Conservation (phyloP, 2,329 filamentous ascomycete genomes). For the Aspergillus costaricaensis region DNA sequence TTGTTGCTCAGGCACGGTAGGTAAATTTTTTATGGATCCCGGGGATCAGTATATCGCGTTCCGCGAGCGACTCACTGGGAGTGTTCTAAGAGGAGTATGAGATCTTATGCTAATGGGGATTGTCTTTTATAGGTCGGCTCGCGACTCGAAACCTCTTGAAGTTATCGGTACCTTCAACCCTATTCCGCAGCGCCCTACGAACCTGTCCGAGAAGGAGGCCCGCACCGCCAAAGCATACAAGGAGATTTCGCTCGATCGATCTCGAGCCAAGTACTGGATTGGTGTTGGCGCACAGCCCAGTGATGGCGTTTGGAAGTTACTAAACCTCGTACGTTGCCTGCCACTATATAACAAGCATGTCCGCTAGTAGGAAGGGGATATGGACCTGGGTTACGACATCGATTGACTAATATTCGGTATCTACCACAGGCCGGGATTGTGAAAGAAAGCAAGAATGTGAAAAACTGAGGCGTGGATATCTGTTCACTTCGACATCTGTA, state of each 20-base stretch:
- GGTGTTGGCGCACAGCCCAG: constrained; percentile 95
- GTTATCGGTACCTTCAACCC: constrained; percentile 74
- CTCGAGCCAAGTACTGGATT: constrained; percentile 89
- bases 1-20: constrained; percentile 88
- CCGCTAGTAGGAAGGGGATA: neutral
- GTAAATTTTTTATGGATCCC: constrained; percentile 24
- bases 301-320: constrained; percentile 81
- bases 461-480: neutral
- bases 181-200: constrained; percentile 55
- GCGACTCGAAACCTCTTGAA: constrained; percentile 86
- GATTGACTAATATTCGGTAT: neutral
- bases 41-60: neutral
- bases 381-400: neutral
- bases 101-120: constrained; percentile 8
- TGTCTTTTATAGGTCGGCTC: constrained; percentile 65
- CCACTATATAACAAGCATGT: neutral
- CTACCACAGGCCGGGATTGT: constrained; percentile 1
- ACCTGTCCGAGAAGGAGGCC: constrained; percentile 49
- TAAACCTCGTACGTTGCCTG: constrained; percentile 68
- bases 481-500: neutral
- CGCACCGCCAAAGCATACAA: constrained; percentile 73
- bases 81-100: neutral
- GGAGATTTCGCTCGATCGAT: constrained; percentile 82
- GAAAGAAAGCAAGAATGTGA: neutral
- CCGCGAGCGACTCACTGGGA: neutral